Evolutionary conservation across 257 asterid genomes (phyloP).

Genomic region (Ballota nigra): DNA sequence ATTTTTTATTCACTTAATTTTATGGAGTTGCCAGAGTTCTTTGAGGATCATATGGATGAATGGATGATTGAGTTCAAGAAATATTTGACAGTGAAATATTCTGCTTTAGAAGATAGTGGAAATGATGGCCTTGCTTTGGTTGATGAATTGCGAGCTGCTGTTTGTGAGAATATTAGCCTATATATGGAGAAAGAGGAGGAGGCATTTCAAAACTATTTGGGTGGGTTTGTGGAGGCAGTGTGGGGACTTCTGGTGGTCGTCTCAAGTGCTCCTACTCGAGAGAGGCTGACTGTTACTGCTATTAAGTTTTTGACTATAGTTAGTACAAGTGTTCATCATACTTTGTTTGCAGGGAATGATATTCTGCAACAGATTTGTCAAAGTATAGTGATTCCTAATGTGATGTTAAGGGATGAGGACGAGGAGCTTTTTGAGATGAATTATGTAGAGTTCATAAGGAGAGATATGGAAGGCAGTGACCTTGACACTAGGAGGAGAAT

Average conservation of each 20-base stretch:
- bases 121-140: slow-evolving; percentile 74
- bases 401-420: slow-evolving; percentile 94
- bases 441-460: slow-evolving; percentile 78
- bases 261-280: slow-evolving; percentile 63
- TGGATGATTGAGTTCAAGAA: slow-evolving; percentile 90
- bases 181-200: slow-evolving; percentile 89
- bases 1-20: slow-evolving; percentile 75
- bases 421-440: slow-evolving; percentile 96
- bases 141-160: slow-evolving; percentile 77
- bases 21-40: slow-evolving; percentile 78
- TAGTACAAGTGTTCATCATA: slow-evolving; percentile 76
- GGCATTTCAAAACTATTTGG: slow-evolving; percentile 57
- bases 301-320: slow-evolving; percentile 81
- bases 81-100: slow-evolving; percentile 57
- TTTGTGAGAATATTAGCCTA: slow-evolving; percentile 84
- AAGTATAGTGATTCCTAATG: slow-evolving; percentile 89
- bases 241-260: slow-evolving; percentile 78
- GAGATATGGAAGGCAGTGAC: slow-evolving; percentile 99
- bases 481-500: slow-evolving; percentile 95
- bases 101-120: slow-evolving; percentile 68
- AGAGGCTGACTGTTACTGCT: slow-evolving; percentile 83
- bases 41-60: slow-evolving; percentile 85
- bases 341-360: slow-evolving; percentile 70
- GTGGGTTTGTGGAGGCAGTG: slow-evolving; percentile 81
- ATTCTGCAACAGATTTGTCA: slow-evolving; percentile 75